Percentiles rank a stretch among this genome's conserved stretches.
Evolutionary conservation across 129 eudicot species (phyloP).

Genomic region (Scalesia atractyloides): DNA sequence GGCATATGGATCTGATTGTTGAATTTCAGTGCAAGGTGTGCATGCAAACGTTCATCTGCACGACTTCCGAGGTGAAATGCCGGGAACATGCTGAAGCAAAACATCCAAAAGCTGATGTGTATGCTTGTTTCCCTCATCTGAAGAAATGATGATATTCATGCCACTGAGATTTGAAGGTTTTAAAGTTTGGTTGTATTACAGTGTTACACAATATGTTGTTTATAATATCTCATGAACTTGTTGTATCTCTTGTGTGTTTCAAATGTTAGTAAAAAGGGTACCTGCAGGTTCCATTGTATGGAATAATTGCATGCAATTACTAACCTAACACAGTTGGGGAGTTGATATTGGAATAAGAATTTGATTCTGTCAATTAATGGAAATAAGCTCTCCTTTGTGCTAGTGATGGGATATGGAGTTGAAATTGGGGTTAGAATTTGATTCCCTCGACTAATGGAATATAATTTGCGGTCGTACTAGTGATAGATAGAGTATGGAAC

Average conservation of each 20-base stretch:
- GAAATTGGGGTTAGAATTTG: no score
- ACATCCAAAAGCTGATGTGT: slow-evolving; percentile 12
- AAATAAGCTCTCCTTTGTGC: no score
- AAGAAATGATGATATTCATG: neutral
- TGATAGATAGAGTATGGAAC: no score
- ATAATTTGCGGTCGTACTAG: no score
- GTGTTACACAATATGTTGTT: slow-evolving; percentile 20
- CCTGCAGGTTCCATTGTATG: neutral
- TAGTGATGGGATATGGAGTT: no score
- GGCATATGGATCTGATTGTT: slow-evolving; percentile 9
- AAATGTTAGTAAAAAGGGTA: neutral
- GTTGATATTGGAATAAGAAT: no score
- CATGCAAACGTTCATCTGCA: slow-evolving; percentile 18
- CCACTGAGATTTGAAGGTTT: neutral
- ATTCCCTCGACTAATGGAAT: no score
- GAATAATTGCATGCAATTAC: neutral
- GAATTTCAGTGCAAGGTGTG: slow-evolving; percentile 12
- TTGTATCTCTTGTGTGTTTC: neutral
- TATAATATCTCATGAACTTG: slow-evolving; percentile 6
- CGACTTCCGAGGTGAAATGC: slow-evolving; percentile 13
- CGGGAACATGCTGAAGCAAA: slow-evolving; percentile 17
- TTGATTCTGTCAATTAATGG: no score
- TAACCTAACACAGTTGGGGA: no score
- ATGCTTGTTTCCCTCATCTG: slow-evolving; percentile 7
- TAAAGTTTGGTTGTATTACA: slow-evolving; percentile 24